Conservation (phyloP, 257 asterid genomes). For the Nicotiana tomentosiformis region DNA sequence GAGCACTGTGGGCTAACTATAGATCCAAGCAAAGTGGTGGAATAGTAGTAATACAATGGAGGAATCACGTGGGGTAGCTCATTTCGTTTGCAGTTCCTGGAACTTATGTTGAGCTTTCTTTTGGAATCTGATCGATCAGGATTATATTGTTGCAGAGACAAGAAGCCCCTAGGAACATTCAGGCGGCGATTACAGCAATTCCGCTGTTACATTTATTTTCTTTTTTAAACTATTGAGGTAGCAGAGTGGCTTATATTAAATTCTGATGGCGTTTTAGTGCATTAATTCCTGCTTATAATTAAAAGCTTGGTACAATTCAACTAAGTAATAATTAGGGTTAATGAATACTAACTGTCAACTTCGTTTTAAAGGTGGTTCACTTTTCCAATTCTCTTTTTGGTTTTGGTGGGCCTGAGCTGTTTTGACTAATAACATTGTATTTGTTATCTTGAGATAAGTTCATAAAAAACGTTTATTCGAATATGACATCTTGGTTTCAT, state of each 20-base stretch:
- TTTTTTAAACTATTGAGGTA: not conserved
- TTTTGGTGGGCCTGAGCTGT: not conserved
- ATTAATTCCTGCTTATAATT: not conserved
- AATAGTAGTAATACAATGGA: constrained; percentile 8
- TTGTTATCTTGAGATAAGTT: not conserved
- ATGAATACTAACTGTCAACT: not conserved
- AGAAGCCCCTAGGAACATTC: constrained; percentile 14
- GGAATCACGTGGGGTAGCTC: constrained; percentile 52
- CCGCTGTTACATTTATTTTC: constrained; percentile 15
- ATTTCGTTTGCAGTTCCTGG: constrained; percentile 64
- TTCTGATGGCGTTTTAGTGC: not conserved
- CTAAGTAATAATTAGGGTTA: not conserved
- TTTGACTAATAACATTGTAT: no score
- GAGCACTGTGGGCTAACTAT: not conserved
- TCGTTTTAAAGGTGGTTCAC: constrained; percentile 1
- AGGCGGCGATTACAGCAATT: constrained; percentile 30
- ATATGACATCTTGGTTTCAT: not conserved
- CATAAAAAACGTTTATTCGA: not conserved
- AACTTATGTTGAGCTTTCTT: constrained; percentile 36
- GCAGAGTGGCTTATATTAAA: constrained; percentile 4
- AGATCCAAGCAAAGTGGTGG: constrained; percentile 31
- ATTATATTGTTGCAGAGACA: constrained; percentile 38
- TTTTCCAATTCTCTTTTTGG: not conserved
- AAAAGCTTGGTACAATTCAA: not conserved
- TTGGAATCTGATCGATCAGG: constrained; percentile 28